phyloP scores from a whole-genome alignment of 371 early-diverging fungal genomes.

The Mucor sp. region DNA sequence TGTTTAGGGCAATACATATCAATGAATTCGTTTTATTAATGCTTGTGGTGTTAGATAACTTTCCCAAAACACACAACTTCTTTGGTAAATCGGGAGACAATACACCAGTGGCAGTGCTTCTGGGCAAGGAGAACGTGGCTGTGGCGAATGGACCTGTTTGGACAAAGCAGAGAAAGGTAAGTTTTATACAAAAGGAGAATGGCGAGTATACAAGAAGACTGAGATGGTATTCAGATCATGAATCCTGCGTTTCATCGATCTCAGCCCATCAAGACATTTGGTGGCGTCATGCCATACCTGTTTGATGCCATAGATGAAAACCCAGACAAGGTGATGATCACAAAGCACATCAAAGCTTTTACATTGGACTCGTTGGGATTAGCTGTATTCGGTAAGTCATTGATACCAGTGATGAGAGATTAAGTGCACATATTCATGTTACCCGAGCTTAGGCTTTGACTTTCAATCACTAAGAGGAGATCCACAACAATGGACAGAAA shows the following conservation, averaged over 20 bases:
- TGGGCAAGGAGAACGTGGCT: constrained; percentile 34
- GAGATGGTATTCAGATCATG: constrained; percentile 22
- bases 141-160: constrained; percentile 38
- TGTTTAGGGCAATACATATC: no score
- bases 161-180: constrained; percentile 41
- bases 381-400: constrained; percentile 33
- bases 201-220: no score
- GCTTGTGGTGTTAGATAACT: not conserved
- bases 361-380: constrained; percentile 41
- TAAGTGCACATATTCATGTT: not conserved
- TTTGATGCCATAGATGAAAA: constrained; percentile 27
- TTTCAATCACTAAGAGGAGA: constrained; percentile 31
- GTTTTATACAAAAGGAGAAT: no score
- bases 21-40: not conserved
- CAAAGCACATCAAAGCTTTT: constrained; percentile 20
- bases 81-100: constrained; percentile 5
- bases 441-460: constrained; percentile 25
- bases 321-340: constrained; percentile 5
- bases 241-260: constrained; percentile 44
- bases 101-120: constrained; percentile 19
- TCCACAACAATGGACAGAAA: constrained; percentile 32
- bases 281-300: constrained; percentile 12
- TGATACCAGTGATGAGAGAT: not conserved
- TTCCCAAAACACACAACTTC: constrained; percentile 14
- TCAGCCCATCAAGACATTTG: constrained; percentile 36